Conservation (phyloP, 1,284 basidiomycete genomes). For the Ceratobasidium sp. region DNA sequence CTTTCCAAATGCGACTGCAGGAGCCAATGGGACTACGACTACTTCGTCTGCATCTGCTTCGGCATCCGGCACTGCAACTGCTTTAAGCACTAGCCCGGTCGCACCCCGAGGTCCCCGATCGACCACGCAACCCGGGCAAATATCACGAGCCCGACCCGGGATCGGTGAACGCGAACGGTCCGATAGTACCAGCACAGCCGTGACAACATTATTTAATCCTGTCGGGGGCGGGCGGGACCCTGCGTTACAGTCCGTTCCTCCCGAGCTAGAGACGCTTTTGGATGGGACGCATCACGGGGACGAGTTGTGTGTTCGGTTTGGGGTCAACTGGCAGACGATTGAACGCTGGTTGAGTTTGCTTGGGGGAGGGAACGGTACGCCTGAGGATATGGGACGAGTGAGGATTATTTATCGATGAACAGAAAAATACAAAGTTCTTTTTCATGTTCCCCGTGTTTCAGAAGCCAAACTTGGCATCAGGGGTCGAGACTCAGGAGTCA, state of each 20-base stretch:
- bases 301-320: slow-evolving; percentile 85
- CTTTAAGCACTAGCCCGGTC: slow-evolving; percentile 42
- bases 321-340: slow-evolving; percentile 85
- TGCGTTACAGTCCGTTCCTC: slow-evolving; percentile 52
- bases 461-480: background rate
- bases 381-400: slow-evolving; percentile 64
- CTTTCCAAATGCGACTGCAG: slow-evolving; percentile 9
- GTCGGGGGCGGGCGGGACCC: slow-evolving; percentile 51
- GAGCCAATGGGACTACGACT: background rate
- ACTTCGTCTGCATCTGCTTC: slow-evolving; percentile 21
- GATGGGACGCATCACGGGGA: slow-evolving; percentile 94
- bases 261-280: slow-evolving; percentile 71
- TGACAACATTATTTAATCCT: slow-evolving; percentile 49
- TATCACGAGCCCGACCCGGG: slow-evolving; percentile 20
- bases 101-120: slow-evolving; percentile 50
- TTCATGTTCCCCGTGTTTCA: too few relatives aligned
- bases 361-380: slow-evolving; percentile 64
- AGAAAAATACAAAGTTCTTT: too few relatives aligned
- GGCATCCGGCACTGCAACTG: slow-evolving; percentile 20
- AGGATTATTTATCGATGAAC: slow-evolving; percentile 65
- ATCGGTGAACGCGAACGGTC: slow-evolving; percentile 46
- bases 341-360: slow-evolving; percentile 78
- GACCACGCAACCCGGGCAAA: slow-evolving; percentile 22
- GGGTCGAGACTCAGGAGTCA: background rate
- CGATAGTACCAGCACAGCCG: slow-evolving; percentile 48